These are phyloP conservation scores for Cladorrhinum samala DNA, from an alignment of 495 filamentous ascomycete genomes.

Conservation along the genomic window DNA sequence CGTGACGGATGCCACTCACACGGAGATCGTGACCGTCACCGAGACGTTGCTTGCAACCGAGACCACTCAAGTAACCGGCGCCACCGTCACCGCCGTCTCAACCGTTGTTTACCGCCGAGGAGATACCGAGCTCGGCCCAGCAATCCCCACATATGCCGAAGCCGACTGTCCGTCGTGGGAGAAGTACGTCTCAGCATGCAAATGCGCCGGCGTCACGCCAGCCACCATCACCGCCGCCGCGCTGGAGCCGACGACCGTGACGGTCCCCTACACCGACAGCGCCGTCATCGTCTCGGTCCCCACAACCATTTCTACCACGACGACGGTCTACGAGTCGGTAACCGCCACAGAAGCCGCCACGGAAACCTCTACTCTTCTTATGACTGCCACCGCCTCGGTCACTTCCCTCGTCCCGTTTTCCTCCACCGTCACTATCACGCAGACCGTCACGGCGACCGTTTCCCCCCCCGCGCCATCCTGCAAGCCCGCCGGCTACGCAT, in stretches of 20 bases:
- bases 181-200: constrained; percentile 16
- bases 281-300: not conserved
- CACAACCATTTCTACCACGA: constrained; percentile 3
- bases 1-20: not conserved
- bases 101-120: not conserved
- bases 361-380: constrained; percentile 9
- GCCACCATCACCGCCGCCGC: constrained; percentile 4
- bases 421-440: constrained; percentile 1
- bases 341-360: constrained; percentile 6
- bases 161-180: constrained; percentile 10
- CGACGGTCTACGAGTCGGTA: constrained; percentile 1
- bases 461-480: not conserved
- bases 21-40: constrained; percentile 1
- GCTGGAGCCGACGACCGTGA: constrained; percentile 1
- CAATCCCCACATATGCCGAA: constrained; percentile 10
- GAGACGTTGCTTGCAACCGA: not conserved
- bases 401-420: not conserved
- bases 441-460: not conserved
- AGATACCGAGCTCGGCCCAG: not conserved
- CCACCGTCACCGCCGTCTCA: not conserved
- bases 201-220: constrained; percentile 8
- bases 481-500: not conserved
- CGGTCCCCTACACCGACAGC: constrained; percentile 3
- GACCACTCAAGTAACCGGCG: not conserved
- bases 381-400: not conserved